phyloP scores from a whole-genome alignment of 352 stramenopile genomes.

The Globisporangium perplexum region DNA sequence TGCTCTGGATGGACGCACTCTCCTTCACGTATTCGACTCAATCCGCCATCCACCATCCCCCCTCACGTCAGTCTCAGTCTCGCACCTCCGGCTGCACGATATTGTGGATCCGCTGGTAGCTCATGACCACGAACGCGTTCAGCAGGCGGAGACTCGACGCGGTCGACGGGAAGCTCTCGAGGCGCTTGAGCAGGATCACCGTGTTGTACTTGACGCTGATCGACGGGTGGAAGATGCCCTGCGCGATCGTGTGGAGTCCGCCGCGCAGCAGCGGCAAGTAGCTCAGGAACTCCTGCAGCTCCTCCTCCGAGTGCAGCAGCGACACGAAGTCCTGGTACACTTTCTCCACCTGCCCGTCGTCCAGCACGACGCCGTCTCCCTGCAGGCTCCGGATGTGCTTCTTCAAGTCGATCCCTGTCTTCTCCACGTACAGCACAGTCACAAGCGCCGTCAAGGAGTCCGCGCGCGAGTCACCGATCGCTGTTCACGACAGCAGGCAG shows the following conservation, averaged over 20 bases:
- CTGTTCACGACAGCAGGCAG: background rate
- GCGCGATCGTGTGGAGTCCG: conserved; percentile 73
- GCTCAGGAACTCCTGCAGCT: conserved; percentile 83
- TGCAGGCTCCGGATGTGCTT: conserved; percentile 76
- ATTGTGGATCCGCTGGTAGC: conserved; percentile 77
- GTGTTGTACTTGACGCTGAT: conserved; percentile 89
- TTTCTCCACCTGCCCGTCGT: conserved; percentile 71
- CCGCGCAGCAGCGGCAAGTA: conserved; percentile 72
- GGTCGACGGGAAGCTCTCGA: conserved; percentile 76
- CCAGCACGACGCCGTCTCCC: conserved; percentile 65
- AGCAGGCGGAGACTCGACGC: conserved; percentile 57
- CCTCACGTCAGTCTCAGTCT: conserved; percentile 3
- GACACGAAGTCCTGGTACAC: conserved; percentile 81
- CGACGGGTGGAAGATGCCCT: conserved; percentile 82
- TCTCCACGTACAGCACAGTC: conserved; percentile 48
- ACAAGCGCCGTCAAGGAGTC: conserved; percentile 13
- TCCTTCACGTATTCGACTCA: too few species aligned
- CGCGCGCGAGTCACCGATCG: too few species aligned
- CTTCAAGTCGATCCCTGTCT: conserved; percentile 75
- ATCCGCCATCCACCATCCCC: too few species aligned
- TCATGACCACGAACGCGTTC: conserved; percentile 82
- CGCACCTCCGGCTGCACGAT: conserved; percentile 58
- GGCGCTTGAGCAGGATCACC: conserved; percentile 78
- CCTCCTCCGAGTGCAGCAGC: conserved; percentile 63
- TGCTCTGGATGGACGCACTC: background rate